Conservation (phyloP, 1,139 yeast species). For the Saccharomyces pastorianus region DNA sequence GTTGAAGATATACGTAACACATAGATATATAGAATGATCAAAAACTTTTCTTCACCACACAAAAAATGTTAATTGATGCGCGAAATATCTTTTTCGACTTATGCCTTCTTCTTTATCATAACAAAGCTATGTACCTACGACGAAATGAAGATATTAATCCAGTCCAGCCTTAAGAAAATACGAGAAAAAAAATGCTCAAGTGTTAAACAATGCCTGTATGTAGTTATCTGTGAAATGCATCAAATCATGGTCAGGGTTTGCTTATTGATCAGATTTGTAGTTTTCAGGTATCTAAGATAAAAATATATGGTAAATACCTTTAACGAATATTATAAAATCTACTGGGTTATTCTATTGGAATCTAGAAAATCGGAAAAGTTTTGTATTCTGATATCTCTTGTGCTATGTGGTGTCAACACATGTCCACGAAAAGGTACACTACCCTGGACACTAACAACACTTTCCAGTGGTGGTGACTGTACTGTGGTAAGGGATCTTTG, state of each 20-base stretch:
- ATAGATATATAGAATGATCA: background rate
- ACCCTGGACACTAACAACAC: constrained; percentile 28
- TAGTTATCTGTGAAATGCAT: background rate
- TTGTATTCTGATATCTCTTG: constrained; percentile 20
- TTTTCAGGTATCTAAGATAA: background rate
- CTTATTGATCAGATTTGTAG: background rate
- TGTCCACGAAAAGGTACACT: constrained; percentile 24
- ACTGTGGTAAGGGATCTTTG: constrained; percentile 15
- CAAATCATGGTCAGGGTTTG: background rate
- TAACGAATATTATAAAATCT: background rate
- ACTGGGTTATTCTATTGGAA: constrained; percentile 30
- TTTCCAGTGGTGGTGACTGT: constrained; percentile 24
- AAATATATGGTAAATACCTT: background rate
- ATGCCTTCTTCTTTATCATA: background rate
- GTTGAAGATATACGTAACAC: background rate
- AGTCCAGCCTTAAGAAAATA: background rate
- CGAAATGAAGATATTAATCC: background rate
- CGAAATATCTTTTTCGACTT: background rate
- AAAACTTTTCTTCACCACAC: background rate
- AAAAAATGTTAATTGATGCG: background rate
- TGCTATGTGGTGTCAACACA: constrained; percentile 28
- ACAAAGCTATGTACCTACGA: background rate
- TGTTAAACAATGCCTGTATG: background rate
- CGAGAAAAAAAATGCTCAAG: background rate
- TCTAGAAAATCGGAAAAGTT: constrained; percentile 24